Evolutionary conservation across 495 filamentous ascomycete genomes (phyloP), one percentile per base, ranked within the genome.

Genomic region (Evansstolkia leycettana): DNA sequence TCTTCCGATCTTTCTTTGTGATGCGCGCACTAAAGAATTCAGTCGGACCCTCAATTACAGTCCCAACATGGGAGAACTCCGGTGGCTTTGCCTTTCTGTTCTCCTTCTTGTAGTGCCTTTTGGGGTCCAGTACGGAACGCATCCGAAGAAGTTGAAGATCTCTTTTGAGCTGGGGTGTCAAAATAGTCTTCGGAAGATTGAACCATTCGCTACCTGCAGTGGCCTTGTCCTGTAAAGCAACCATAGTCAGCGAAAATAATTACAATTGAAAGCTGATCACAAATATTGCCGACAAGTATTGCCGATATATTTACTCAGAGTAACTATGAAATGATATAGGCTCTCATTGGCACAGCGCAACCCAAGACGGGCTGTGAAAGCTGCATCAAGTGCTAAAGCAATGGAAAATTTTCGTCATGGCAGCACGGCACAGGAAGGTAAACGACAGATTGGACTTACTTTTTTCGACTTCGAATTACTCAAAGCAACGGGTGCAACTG

Each of bases 241-340:
- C n/a, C n/a, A n/a, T n/a, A n/a, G n/a, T n/a, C 70, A 60, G 34
- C 32, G 37, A 20, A 29, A 16, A 34, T 37, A 31, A 51, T 68
- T 42, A 67, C 58, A 41, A 34, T 17, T n/a, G n/a, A n/a, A n/a
- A n/a, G n/a, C n/a, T n/a, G n/a, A n/a, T n/a, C n/a, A n/a, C n/a
- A n/a, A n/a, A n/a, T n/a, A n/a, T n/a, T n/a, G n/a, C n/a, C n/a
- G n/a, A n/a, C n/a, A n/a, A 23, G 20, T 23, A 23, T 23, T 23
- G 9, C 9, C n/a, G 16, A 23, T 33, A 30, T 34, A 24, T 27
- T 60, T 66, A 67, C 63, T 96, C 89, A 94, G 88, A 88, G 90
- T 98, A 98, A 98, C 90, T 98, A 94, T 95, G 85, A 86, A 73
- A 66, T 64, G 59, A 68, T 55, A 57, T n/a, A 57, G 50, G 58